phyloP scores from a whole-genome alignment of 768 basidiomycete species.

The Cystobasidiopsis lactophilus region DNA sequence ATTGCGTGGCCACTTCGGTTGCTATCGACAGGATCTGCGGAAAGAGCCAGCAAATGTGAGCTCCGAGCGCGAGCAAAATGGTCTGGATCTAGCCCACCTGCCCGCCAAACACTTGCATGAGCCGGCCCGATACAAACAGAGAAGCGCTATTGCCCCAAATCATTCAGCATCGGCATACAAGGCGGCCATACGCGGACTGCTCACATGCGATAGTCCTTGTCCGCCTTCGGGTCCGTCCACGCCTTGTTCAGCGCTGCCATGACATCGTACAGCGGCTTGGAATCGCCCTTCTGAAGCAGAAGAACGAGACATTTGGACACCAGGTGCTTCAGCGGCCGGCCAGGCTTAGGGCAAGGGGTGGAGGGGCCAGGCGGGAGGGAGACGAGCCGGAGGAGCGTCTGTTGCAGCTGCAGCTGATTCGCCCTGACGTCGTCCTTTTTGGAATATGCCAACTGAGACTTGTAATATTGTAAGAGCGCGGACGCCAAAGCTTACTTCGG shows the following conservation, averaged over 20 bases:
- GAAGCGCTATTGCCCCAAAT: slow-evolving; percentile 19
- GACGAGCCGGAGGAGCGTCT: slow-evolving; percentile 43
- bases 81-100: slow-evolving; percentile 53
- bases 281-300: slow-evolving; percentile 60
- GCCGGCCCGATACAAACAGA: slow-evolving; percentile 37
- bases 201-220: slow-evolving; percentile 41
- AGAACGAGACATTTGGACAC: slow-evolving; percentile 52
- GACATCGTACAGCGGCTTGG: slow-evolving; percentile 65
- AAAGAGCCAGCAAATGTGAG: neutral
- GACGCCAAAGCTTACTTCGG: slow-evolving; percentile 31
- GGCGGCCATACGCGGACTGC: neutral
- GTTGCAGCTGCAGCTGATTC: slow-evolving; percentile 40
- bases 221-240: slow-evolving; percentile 19
- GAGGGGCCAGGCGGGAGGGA: slow-evolving; percentile 30
- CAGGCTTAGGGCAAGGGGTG: slow-evolving; percentile 50
- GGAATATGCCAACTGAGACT: slow-evolving; percentile 3
- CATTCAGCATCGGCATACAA: too few relatives aligned
- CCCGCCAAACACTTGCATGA: slow-evolving; percentile 63
- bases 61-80: neutral
- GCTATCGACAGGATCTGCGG: slow-evolving; percentile 81
- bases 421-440: slow-evolving; percentile 44
- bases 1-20: slow-evolving; percentile 49
- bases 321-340: slow-evolving; percentile 60
- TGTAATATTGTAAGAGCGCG: neutral
- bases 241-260: slow-evolving; percentile 54